Evolutionary conservation across 2,329 filamentous ascomycete genomes (phyloP), one percentile per base, ranked within the genome.

Genomic region (Ophiognomonia clavigignenti-juglandacearum): DNA sequence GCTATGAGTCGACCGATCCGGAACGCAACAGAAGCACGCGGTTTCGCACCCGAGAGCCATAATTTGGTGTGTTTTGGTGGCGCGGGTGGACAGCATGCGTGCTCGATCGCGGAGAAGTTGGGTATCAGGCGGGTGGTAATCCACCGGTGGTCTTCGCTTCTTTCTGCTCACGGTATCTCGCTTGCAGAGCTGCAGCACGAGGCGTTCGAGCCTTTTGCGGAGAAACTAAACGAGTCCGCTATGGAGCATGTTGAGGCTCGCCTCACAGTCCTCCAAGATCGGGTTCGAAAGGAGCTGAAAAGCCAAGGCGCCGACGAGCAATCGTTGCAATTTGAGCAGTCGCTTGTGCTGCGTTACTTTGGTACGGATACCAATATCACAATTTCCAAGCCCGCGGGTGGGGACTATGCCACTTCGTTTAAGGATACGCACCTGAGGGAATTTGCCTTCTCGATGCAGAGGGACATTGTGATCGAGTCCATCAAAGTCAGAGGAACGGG

Each of bases 1-100:
- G 81, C 83, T 0, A 88, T 89, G 85, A 83, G 81, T 4, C 72
- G 86, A 24, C 86, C 86, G 0, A 90, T 91, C 51, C 75, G 86
- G 38, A 86, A 83, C 32, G 66, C 88, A 39, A 89, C 85, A 0
- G 83, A 88, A 63, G 83, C 83, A 13, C 34, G 51, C 31, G 48
- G 51, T 4, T 53, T 43, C 20, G 45, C 49, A 22, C 45, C 51
- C 3, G 80, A 83, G 59, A 83, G 83, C 1, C 82, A 85, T 54
- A 83, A 86, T 57, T 36, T 52, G 27, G 50, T 45, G 13, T 47
- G 35, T 19, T 67, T 90, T 60, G 86, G 86, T 11, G 57, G 57
- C 11, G 57, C 57, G 4, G 57, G 57, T 4, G 57, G 57, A 20
- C 57, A 88, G 35, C 68, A 70, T 50, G 67, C 67, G 6, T 63